Conservation (phyloP, 1,284 basidiomycete genomes). For the Pseudozyma pruni region DNA sequence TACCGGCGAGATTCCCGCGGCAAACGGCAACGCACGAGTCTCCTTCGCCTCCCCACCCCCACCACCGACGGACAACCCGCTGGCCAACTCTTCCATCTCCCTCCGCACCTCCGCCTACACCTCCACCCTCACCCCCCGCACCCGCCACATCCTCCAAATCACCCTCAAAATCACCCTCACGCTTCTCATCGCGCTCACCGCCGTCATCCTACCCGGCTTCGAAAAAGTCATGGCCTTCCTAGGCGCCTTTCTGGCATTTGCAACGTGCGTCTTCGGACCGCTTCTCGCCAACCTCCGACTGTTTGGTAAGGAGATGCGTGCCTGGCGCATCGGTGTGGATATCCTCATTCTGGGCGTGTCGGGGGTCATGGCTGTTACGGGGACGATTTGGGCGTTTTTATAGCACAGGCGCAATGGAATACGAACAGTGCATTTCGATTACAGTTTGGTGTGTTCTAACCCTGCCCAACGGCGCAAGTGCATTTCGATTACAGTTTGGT, state of each 20-base stretch:
- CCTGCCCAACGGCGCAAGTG: conserved; percentile 39
- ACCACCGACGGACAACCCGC: conserved; percentile 27
- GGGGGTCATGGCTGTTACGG: conserved; percentile 53
- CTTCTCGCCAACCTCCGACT: conserved; percentile 56
- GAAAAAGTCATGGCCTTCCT: conserved; percentile 89
- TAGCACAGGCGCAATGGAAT: background rate
- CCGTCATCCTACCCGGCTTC: conserved; percentile 79
- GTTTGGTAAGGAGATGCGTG: conserved; percentile 42
- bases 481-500: conserved; percentile 44
- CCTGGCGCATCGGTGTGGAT: conserved; percentile 40
- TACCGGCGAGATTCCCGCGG: no score
- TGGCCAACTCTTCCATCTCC: conserved; percentile 46
- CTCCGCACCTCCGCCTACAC: conserved; percentile 32
- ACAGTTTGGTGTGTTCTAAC: conserved; percentile 46
- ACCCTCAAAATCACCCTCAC: conserved; percentile 50
- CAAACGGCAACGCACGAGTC: no score
- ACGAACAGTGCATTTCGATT: background rate
- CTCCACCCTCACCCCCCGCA: conserved; percentile 16
- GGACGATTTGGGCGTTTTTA: conserved; percentile 61
- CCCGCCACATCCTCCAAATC: conserved; percentile 15
- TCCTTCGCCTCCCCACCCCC: background rate
- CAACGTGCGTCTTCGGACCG: conserved; percentile 69
- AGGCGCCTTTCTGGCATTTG: conserved; percentile 84
- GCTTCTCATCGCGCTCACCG: conserved; percentile 51
- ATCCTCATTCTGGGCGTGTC: conserved; percentile 45